Percentiles rank a stretch among this genome's conserved stretches.
These are phyloP conservation scores for Saccharomyces pastorianus DNA, from an alignment of 1,139 yeast species.

Conservation along the genomic window DNA sequence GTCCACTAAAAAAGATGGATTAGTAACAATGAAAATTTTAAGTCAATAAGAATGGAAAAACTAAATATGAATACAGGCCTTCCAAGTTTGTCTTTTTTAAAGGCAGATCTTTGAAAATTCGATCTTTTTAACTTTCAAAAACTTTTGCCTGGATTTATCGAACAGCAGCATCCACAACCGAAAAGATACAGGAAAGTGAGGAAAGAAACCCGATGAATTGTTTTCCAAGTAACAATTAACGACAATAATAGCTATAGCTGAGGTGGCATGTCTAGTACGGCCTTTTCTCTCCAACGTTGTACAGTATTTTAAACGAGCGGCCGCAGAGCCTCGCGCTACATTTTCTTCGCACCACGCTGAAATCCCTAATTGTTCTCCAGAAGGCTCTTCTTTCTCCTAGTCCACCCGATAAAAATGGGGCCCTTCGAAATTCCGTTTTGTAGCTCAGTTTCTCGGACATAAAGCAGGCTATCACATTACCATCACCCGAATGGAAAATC, in stretches of 20 bases:
- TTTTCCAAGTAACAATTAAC: background rate
- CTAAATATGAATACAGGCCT: background rate
- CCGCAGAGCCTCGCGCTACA: background rate
- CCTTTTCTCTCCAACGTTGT: background rate
- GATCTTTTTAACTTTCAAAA: background rate
- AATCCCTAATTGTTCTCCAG: background rate
- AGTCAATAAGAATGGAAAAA: background rate
- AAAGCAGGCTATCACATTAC: background rate
- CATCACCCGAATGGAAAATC: background rate
- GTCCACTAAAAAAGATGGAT: background rate
- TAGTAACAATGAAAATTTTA: background rate
- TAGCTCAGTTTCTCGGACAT: background rate
- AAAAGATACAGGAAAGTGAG: background rate
- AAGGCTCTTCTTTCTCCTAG: background rate
- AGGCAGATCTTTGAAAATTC: background rate
- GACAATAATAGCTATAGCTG: background rate
- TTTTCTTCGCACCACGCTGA: background rate
- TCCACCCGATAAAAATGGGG: constrained; percentile 1
- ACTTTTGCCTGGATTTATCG: background rate
- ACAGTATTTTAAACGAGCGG: background rate
- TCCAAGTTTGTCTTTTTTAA: background rate
- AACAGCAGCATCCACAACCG: background rate
- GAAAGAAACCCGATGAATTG: background rate
- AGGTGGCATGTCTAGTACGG: background rate
- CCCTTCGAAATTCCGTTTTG: background rate